Evolutionary conservation across 371 early-diverging fungal species (phyloP).

Genomic region (Mortierella sp.): DNA sequence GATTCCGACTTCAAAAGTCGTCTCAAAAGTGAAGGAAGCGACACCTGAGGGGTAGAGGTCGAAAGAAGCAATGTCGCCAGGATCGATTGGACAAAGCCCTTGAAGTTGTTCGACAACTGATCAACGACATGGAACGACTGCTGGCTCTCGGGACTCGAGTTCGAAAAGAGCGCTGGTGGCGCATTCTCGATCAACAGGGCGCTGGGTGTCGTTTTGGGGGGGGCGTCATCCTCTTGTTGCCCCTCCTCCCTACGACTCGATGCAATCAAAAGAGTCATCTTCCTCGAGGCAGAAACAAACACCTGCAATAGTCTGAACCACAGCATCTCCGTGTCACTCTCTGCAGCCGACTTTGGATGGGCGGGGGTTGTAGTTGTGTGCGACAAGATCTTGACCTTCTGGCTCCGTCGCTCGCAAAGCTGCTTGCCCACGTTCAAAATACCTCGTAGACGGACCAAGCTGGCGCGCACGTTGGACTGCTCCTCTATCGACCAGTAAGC

Average conservation of each 20-base stretch:
- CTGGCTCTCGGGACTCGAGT: slow-evolving; percentile 45
- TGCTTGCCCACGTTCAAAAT: slow-evolving; percentile 73
- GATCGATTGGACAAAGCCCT: slow-evolving; percentile 75
- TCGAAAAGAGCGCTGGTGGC: slow-evolving; percentile 47
- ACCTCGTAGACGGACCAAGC: slow-evolving; percentile 70
- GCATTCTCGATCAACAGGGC: slow-evolving; percentile 53
- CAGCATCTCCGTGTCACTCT: slow-evolving; percentile 68
- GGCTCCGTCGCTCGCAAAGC: slow-evolving; percentile 68
- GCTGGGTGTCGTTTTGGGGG: slow-evolving; percentile 13
- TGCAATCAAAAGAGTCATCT: slow-evolving; percentile 55
- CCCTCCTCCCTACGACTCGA: slow-evolving; percentile 17
- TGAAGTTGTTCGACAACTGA: slow-evolving; percentile 68
- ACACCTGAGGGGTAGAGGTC: slow-evolving; percentile 76
- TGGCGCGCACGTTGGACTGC: slow-evolving; percentile 63
- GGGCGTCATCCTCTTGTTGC: not conserved
- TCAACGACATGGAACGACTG: slow-evolving; percentile 44
- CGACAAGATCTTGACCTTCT: slow-evolving; percentile 50
- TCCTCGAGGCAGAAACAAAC: slow-evolving; percentile 61
- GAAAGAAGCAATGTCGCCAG: slow-evolving; percentile 71
- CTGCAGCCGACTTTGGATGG: slow-evolving; percentile 22
- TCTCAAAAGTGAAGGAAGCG: slow-evolving; percentile 72
- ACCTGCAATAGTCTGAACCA: slow-evolving; percentile 80
- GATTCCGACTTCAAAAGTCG: slow-evolving; percentile 74
- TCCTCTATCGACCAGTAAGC: slow-evolving; percentile 71
- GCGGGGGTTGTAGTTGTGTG: slow-evolving; percentile 31